These are phyloP conservation scores for Pythium phragmitis DNA, from an alignment of 352 stramenopile genomes.

Conservation along the genomic window DNA sequence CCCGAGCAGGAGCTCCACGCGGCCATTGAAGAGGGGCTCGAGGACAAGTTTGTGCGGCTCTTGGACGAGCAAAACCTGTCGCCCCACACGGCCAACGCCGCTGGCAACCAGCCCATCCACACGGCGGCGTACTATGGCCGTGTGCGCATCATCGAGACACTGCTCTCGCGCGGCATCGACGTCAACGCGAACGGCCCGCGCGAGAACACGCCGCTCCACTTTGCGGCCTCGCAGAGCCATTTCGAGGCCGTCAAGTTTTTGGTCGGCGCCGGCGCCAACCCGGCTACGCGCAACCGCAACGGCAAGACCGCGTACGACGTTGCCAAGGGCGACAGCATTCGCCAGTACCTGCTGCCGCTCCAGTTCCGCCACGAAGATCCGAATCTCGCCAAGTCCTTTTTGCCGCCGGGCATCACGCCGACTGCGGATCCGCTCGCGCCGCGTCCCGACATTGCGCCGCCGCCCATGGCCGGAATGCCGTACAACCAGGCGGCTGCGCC, in stretches of 20 bases:
- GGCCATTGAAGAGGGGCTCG: conserved; percentile 69
- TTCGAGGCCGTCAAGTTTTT: conserved; percentile 76
- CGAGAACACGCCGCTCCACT: conserved; percentile 82
- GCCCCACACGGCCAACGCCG: conserved; percentile 65
- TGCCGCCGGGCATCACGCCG: conserved; percentile 77
- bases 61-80: conserved; percentile 73
- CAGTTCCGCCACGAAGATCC: conserved; percentile 88
- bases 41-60: conserved; percentile 70
- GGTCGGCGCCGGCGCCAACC: conserved; percentile 69
- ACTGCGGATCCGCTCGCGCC: conserved; percentile 66
- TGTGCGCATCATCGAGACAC: conserved; percentile 67
- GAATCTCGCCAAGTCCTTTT: conserved; percentile 45
- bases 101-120: conserved; percentile 82
- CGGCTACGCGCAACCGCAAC: conserved; percentile 75
- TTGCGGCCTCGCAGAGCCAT: conserved; percentile 75
- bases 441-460: conserved; percentile 60
- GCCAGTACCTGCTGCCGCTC: conserved; percentile 82
- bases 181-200: conserved; percentile 64
- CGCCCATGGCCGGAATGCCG: conserved; percentile 50
- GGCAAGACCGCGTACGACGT: conserved; percentile 82
- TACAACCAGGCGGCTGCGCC: conserved; percentile 34
- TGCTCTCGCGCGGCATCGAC: conserved; percentile 67
- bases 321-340: conserved; percentile 81
- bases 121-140: conserved; percentile 83
- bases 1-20: conserved; percentile 85